These are phyloP conservation scores for Cordyceps militaris DNA, from an alignment of 2,329 filamentous ascomycete species.

Conservation along the genomic window DNA sequence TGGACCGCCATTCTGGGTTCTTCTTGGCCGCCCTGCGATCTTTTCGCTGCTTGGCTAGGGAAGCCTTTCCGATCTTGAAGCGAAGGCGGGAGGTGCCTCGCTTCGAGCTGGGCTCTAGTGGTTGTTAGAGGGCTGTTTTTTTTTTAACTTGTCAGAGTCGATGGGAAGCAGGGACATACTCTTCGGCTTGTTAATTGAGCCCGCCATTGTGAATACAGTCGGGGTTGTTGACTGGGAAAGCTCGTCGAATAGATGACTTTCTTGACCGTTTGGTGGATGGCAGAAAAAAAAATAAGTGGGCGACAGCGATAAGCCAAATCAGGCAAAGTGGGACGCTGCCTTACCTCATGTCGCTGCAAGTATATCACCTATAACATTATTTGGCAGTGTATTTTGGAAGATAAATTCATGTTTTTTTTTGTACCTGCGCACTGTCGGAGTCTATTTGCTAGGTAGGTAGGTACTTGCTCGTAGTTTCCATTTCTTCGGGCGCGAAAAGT, in stretches of 20 bases:
- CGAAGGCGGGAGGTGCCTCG: slow-evolving; percentile 80
- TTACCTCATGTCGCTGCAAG: background rate
- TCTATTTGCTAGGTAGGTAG: too few species aligned
- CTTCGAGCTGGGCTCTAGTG: slow-evolving; percentile 86
- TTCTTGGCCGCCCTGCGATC: slow-evolving; percentile 83
- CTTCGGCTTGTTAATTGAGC: slow-evolving; percentile 48
- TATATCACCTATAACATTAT: too few species aligned
- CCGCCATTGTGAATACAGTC: slow-evolving; percentile 36
- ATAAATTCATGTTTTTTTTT: background rate
- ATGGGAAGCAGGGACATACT: slow-evolving; percentile 30
- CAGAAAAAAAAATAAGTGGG: slow-evolving; percentile 33
- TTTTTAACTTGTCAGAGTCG: too few species aligned
- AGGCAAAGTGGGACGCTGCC: background rate
- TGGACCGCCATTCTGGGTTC: slow-evolving; percentile 94
- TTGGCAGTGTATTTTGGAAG: too few species aligned
- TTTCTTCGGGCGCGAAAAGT: background rate
- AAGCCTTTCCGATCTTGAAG: slow-evolving; percentile 93
- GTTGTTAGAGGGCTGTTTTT: background rate
- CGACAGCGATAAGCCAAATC: slow-evolving; percentile 11
- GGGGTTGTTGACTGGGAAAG: slow-evolving; percentile 18
- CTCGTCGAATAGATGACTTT: slow-evolving; percentile 9
- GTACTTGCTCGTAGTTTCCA: too few species aligned
- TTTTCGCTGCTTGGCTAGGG: slow-evolving; percentile 85
- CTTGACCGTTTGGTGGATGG: slow-evolving; percentile 10
- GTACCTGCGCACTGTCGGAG: too few species aligned